Evolutionary conservation across 2,329 filamentous ascomycete species (phyloP).

Genomic region (Aotearoamyces nothofagi): DNA sequence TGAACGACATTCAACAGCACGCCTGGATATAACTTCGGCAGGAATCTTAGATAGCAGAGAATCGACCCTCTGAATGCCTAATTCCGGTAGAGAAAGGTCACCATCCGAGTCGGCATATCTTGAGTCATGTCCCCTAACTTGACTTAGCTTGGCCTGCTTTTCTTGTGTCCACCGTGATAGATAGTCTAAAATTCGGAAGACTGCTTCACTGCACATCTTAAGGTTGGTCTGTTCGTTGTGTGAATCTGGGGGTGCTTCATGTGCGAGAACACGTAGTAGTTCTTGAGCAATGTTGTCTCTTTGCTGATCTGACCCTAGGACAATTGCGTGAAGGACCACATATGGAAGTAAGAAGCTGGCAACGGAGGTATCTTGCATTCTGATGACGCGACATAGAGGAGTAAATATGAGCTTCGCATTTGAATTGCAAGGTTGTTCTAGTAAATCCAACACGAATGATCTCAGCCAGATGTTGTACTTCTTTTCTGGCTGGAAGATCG

Average conservation of each 20-base stretch:
- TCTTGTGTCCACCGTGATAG: constrained; percentile 78
- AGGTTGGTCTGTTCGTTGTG: constrained; percentile 57
- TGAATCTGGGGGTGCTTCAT: constrained; percentile 31
- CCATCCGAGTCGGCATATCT: constrained; percentile 1
- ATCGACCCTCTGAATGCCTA: constrained; percentile 48
- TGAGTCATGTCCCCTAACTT: constrained; percentile 4
- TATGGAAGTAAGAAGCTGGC: constrained; percentile 84
- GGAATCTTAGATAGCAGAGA: constrained; percentile 54
- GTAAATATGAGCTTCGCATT: constrained; percentile 69
- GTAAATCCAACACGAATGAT: constrained; percentile 64
- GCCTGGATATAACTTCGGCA: constrained; percentile 58
- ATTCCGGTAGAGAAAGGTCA: constrained; percentile 11
- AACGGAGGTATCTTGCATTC: constrained; percentile 73
- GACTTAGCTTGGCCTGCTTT: constrained; percentile 22
- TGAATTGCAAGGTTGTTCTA: constrained; percentile 60
- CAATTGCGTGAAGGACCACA: constrained; percentile 65
- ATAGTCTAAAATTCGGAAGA: constrained; percentile 86
- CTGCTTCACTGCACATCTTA: constrained; percentile 76
- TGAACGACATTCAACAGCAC: constrained; percentile 87
- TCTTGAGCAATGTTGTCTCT: constrained; percentile 55
- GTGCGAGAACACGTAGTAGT: constrained; percentile 56
- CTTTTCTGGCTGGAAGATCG: constrained; percentile 49
- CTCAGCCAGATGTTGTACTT: constrained; percentile 73
- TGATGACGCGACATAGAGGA: constrained; percentile 67
- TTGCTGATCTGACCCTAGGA: constrained; percentile 52